Conservation (phyloP, 2,329 filamentous ascomycete genomes). For the Cercospora sesami region DNA sequence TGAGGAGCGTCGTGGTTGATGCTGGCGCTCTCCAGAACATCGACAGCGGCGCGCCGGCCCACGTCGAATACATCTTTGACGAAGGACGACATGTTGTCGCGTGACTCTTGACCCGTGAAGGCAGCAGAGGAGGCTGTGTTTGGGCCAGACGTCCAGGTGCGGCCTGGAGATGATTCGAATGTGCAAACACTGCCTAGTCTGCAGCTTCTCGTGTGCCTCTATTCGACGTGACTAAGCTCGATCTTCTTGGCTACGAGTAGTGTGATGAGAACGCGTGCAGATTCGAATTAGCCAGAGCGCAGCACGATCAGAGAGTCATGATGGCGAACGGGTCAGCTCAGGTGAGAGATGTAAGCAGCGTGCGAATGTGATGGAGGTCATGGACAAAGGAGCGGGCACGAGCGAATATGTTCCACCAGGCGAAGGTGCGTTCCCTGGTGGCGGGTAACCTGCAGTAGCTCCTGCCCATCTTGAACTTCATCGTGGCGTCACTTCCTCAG, state of each 20-base stretch:
- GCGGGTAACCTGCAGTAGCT: constrained; percentile 18
- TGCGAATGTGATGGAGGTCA: constrained; percentile 6
- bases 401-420: constrained; percentile 13
- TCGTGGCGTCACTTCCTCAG: background rate
- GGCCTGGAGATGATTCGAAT: background rate
- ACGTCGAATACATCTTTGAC: constrained; percentile 33
- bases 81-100: constrained; percentile 30
- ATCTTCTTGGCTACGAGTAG: constrained; percentile 4
- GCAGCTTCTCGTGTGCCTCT: background rate
- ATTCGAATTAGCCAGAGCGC: background rate
- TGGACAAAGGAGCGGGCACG: constrained; percentile 18
- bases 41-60: constrained; percentile 33
- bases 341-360: background rate
- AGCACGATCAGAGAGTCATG: background rate
- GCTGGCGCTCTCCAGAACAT: constrained; percentile 29
- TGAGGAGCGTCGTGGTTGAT: constrained; percentile 35
- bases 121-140: constrained; percentile 8
- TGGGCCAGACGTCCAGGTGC: background rate
- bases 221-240: background rate
- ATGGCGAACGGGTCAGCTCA: background rate
- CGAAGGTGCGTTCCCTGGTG: constrained; percentile 6
- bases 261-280: constrained; percentile 7
- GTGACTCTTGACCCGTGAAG: constrained; percentile 14
- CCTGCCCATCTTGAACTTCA: constrained; percentile 2
- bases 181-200: background rate